Base-by-base conservation (phyloP, 2,329 filamentous ascomycete species). In the Cercospora sp. region DNA sequence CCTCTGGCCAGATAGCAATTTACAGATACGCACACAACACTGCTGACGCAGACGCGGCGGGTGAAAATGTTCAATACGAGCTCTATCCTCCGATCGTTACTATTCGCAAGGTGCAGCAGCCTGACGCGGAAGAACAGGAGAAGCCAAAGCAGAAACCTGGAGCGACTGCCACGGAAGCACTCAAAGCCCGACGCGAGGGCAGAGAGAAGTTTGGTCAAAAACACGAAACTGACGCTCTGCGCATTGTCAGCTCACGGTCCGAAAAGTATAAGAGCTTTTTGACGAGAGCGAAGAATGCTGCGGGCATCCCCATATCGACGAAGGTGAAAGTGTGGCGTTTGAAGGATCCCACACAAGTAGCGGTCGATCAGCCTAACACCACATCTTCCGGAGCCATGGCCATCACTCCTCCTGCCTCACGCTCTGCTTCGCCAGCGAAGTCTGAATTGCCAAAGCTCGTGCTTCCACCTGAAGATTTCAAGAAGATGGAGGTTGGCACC, bases 61-160 rank as follows among this genome's bases (percentile, higher is more conserved):
- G 81, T 3, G 82, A 87, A 45, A 92, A 97, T 71, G 81, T 97
- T 58, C 84, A 91, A 74, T 97, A 91, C 78, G 95, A 98, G 80
- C 84, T 93, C 49, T 88, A 93, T 75, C 95, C 94, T 4, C 93
- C 92, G 0, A 85, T 97, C 53, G 92, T 97, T 78, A 92, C 89
- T 1, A 85, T 98, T 69, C 89, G 97, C 76, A 93, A 94, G 72
- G 83, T 98, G 1, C 90, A 89, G 78, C 84, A 84, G 73, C 78
- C 65, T 3, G 49, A 43, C 37, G 32, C 61, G 6, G 49, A 55
- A 16, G 60, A 26, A 13, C 37, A 62, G 6, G 37, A 62, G 37
- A 49, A 40, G 24, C 60, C 40, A 21, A 62, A 62, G 60, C 32
- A 58, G 18, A 32, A 58, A 10, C 49, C 49, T 53, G 49, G 49